Evolutionary conservation across 352 stramenopile genomes (phyloP), one percentile per base, ranked within the genome.

Genomic region (Thalassiosira hispida): DNA sequence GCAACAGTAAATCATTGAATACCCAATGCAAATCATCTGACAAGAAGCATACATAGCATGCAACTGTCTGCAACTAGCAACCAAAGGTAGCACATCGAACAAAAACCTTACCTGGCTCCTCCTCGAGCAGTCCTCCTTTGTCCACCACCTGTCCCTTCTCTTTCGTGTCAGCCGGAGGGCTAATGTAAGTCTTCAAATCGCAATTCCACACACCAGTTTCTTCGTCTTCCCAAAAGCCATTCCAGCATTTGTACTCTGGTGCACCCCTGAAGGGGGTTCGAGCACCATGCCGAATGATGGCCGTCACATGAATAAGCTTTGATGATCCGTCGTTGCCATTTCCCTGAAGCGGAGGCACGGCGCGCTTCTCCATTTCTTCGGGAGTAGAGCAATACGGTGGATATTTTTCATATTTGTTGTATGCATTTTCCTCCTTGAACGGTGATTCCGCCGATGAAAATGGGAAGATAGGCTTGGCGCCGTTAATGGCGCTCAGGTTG

Each of bases 231-330:
- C 70, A 86, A 67, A 85, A 92, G 22, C 73, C 87, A 38, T 83
- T 55, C 87, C 81, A 88, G 46, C 81, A 89, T 60, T 75, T n/a
- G 25, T 83, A 83, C 0, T 23, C 35, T 27, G 64, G 75, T 27
- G 66, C 46, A 14, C 75, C 67, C 29, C 22, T 44, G 49, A 63
- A 93, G 1, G 87, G 87, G 4, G 88, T 91, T 22, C 88, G 46
- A 16, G 88, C 81, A 44, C 88, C 88, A 68, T 93, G 88, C 20
- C 88, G 80, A 68, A 93, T 88, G 14, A 93, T 57, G 1, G 79
- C 81, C 2, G 83, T 91, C 0, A 88, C 88, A 71, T 93, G 88
- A n/a, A 84, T n/a, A 2, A 92, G 44, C 69, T 66, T 56, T 0
- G 85, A 73, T 52, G 80, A 61, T 25, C 22, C 42, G n/a, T 72